phyloP scores from a whole-genome alignment of 2,329 filamentous ascomycete genomes.

The Fusarium sp. region DNA sequence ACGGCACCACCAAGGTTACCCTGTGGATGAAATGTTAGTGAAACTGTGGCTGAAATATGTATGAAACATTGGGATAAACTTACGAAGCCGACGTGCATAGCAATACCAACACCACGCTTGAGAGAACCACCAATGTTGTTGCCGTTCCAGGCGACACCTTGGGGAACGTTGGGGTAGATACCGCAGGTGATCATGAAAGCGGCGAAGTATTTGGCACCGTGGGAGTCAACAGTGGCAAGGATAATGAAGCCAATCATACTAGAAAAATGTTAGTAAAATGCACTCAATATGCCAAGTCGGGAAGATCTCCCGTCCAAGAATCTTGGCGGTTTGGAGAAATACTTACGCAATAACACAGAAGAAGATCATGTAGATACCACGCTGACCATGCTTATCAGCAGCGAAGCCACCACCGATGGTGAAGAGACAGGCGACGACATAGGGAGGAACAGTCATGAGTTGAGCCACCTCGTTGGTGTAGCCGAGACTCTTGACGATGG shows the following conservation, averaged over 20 bases:
- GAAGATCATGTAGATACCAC: slow-evolving; percentile 55
- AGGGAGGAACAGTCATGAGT: slow-evolving; percentile 56
- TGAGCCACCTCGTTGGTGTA: slow-evolving; percentile 54
- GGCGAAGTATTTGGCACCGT: slow-evolving; percentile 61
- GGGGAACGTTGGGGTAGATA: slow-evolving; percentile 66
- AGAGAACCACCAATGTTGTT: slow-evolving; percentile 68
- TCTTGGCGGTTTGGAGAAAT: slow-evolving; percentile 1
- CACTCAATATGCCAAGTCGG: slow-evolving; percentile 15
- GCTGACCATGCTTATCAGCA: slow-evolving; percentile 55
- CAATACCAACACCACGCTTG: slow-evolving; percentile 68
- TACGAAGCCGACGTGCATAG: slow-evolving; percentile 64
- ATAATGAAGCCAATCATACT: slow-evolving; percentile 53
- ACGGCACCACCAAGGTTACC: slow-evolving; percentile 55
- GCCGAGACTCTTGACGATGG: slow-evolving; percentile 53
- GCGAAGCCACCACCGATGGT: slow-evolving; percentile 57
- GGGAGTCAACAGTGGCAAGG: slow-evolving; percentile 49
- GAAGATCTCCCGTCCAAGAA: slow-evolving; percentile 16
- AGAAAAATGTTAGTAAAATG: slow-evolving; percentile 27
- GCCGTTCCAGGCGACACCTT: slow-evolving; percentile 69
- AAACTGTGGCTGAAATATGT: slow-evolving; percentile 5
- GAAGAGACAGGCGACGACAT: slow-evolving; percentile 54
- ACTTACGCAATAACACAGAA: slow-evolving; percentile 54
- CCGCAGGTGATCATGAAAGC: slow-evolving; percentile 58
- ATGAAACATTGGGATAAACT: slow-evolving; percentile 31
- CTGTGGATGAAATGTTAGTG: slow-evolving; percentile 43